Evolutionary conservation across 75 land plant genomes (phyloP).

Genomic region (Pinus tabuliformis): DNA sequence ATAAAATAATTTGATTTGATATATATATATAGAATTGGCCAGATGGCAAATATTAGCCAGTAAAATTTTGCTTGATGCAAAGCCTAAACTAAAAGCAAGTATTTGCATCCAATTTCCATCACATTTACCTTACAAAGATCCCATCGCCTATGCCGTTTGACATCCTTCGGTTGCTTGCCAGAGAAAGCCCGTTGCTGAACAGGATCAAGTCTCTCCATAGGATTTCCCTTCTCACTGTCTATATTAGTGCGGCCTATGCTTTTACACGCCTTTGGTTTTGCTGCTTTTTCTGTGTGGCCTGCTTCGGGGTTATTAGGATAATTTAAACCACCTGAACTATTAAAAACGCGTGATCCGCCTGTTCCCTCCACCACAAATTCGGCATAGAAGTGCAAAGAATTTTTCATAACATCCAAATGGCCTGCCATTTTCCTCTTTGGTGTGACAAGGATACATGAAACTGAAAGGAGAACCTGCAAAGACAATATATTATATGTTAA

Average conservation of each 20-base stretch:
- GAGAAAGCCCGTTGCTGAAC: conserved; percentile 12
- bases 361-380: conserved; percentile 97
- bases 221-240: conserved; percentile 35
- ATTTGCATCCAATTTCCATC: neutral
- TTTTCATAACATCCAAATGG: conserved; percentile 65
- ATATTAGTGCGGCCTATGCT: conserved; percentile 13
- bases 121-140: conserved; percentile 65
- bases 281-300: conserved; percentile 19
- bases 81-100: conserved; percentile 8
- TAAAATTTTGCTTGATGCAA: too few relatives aligned
- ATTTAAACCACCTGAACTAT: conserved; percentile 29
- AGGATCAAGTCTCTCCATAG: conserved; percentile 22
- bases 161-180: conserved; percentile 32
- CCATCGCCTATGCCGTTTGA: conserved; percentile 92
- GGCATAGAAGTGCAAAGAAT: conserved; percentile 77
- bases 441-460: conserved; percentile 77
- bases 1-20: too few relatives aligned
- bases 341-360: conserved; percentile 87
- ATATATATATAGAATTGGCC: too few relatives aligned
- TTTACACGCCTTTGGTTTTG: conserved; percentile 36
- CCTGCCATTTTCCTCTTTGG: conserved; percentile 95
- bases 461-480: conserved; percentile 67
- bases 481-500: neutral
- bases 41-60: too few relatives aligned
- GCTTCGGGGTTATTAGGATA: conserved; percentile 27